Evolutionary conservation across 2,329 filamentous ascomycete genomes (phyloP).

Genomic region (Mariannaea elegans): DNA sequence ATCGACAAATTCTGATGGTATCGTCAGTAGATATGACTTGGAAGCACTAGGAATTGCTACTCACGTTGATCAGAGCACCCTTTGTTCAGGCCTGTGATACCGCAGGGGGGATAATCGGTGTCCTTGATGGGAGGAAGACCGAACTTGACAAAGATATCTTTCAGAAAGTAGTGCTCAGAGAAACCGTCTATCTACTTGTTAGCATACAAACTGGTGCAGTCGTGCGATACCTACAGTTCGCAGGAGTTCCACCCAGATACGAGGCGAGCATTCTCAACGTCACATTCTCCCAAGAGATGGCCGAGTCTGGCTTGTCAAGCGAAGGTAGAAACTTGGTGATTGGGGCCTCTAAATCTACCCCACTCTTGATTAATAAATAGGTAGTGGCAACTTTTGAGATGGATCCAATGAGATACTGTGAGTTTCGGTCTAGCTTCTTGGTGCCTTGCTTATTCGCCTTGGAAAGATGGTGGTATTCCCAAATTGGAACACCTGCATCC

Average conservation of each 20-base stretch:
- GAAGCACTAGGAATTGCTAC: neutral
- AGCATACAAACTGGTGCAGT: neutral
- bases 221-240: slow-evolving; percentile 44
- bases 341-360: slow-evolving; percentile 43
- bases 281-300: slow-evolving; percentile 48
- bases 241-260: slow-evolving; percentile 47
- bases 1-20: slow-evolving; percentile 41
- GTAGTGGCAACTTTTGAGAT: slow-evolving; percentile 51
- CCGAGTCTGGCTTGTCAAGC: slow-evolving; percentile 36
- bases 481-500: slow-evolving; percentile 42
- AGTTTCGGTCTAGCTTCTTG: slow-evolving; percentile 42
- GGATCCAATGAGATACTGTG: slow-evolving; percentile 54
- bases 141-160: slow-evolving; percentile 44
- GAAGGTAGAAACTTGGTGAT: slow-evolving; percentile 48
- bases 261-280: slow-evolving; percentile 49
- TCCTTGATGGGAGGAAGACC: slow-evolving; percentile 49
- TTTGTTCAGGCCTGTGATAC: slow-evolving; percentile 46
- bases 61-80: slow-evolving; percentile 46
- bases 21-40: neutral
- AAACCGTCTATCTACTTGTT: slow-evolving; percentile 39
- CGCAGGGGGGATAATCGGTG: slow-evolving; percentile 48
- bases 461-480: slow-evolving; percentile 53
- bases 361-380: slow-evolving; percentile 48
- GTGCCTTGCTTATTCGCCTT: slow-evolving; percentile 47
- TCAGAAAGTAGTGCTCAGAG: slow-evolving; percentile 48